A percentile compares a stretch with the other conserved stretches of the same genome.
Conservation (phyloP, 345 rosid species). For the Sonneratia caseolaris region DNA sequence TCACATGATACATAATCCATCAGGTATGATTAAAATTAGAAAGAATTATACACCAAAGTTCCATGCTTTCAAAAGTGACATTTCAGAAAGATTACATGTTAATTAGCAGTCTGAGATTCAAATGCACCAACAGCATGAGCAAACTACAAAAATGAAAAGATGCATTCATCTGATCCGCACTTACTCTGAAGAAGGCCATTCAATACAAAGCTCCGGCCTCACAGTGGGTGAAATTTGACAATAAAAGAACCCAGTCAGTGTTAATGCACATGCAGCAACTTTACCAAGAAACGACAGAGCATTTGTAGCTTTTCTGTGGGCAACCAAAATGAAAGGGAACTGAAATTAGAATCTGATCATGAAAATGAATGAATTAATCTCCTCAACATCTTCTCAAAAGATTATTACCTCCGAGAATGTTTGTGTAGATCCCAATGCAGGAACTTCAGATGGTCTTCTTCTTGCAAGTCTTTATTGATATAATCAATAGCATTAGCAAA, state of each 20-base stretch:
- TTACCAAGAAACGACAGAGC: slow-evolving; percentile 68
- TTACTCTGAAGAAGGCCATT: slow-evolving; percentile 54
- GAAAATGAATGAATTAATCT: not conserved
- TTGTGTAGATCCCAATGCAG: slow-evolving; percentile 91
- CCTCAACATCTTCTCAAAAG: slow-evolving; percentile 6
- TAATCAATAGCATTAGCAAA: slow-evolving; percentile 92
- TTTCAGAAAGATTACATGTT: not conserved
- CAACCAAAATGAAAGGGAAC: slow-evolving; percentile 12
- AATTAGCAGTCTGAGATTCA: not conserved
- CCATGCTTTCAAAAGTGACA: not conserved
- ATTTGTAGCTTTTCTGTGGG: slow-evolving; percentile 68
- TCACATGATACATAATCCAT: not conserved
- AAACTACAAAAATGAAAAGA: not conserved
- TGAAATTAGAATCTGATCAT: slow-evolving; percentile 4
- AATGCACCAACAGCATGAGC: not conserved
- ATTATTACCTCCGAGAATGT: slow-evolving; percentile 63
- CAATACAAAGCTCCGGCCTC: slow-evolving; percentile 37
- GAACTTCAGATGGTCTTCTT: slow-evolving; percentile 62
- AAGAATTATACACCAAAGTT: not conserved
- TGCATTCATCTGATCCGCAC: slow-evolving; percentile 13
- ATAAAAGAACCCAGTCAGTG: slow-evolving; percentile 82
- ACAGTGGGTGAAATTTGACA: slow-evolving; percentile 59
- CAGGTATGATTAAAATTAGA: not conserved
- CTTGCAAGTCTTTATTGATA: slow-evolving; percentile 79
- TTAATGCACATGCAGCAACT: slow-evolving; percentile 71